Conservation (phyloP, 2,329 filamentous ascomycete species). For the Botrytis hyacinthi region DNA sequence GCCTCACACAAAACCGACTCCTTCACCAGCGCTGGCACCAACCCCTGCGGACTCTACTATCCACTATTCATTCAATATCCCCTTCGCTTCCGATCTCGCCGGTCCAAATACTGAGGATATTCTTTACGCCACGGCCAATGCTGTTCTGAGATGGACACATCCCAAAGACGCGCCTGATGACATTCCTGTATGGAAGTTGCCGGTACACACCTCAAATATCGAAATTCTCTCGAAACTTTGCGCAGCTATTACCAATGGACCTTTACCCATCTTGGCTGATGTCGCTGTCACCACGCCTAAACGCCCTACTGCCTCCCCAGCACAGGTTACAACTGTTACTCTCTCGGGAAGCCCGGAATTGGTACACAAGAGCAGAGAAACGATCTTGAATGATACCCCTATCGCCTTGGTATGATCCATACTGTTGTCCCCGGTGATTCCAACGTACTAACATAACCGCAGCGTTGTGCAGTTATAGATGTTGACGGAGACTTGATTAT, state of each 20-base stretch:
- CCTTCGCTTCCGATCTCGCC: conserved; percentile 87
- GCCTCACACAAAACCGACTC: conserved; percentile 55
- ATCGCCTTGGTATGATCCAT: conserved; percentile 74
- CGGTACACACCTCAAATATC: conserved; percentile 87
- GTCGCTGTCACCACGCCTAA: conserved; percentile 82
- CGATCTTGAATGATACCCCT: conserved; percentile 86
- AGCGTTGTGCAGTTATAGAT: conserved; percentile 92
- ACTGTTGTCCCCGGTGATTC: background rate
- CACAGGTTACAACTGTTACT: conserved; percentile 80
- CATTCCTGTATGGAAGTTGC: conserved; percentile 81
- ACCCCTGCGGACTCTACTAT: conserved; percentile 74
- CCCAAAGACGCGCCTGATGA: conserved; percentile 82
- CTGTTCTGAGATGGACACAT: conserved; percentile 90
- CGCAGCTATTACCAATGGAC: conserved; percentile 71
- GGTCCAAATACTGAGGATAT: conserved; percentile 94
- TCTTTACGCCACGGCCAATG: conserved; percentile 84
- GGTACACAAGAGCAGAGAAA: conserved; percentile 85
- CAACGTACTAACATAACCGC: conserved; percentile 38
- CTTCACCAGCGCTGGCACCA: conserved; percentile 60
- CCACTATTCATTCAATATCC: conserved; percentile 95
- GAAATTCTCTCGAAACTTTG: conserved; percentile 77
- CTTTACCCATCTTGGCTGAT: conserved; percentile 74
- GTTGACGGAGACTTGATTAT: conserved; percentile 89
- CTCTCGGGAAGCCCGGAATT: conserved; percentile 84
- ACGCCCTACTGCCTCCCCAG: conserved; percentile 49